Evolutionary conservation across 306 rosid genomes (phyloP).

Genomic region (Abrus pulchellus): DNA sequence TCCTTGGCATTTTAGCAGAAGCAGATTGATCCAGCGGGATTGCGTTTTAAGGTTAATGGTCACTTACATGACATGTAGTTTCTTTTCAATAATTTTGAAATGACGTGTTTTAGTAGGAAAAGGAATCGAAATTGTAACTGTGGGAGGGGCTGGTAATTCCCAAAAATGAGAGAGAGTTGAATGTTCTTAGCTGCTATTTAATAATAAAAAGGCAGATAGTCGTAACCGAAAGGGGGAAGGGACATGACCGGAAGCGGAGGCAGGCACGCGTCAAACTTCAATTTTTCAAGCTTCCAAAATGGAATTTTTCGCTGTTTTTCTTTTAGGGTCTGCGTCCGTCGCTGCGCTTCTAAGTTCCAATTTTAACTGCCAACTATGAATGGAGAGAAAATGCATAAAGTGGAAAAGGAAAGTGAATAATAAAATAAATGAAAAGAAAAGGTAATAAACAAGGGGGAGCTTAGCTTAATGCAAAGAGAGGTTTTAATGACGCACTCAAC

Average conservation of each 20-base stretch:
- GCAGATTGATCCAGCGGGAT: too few species aligned
- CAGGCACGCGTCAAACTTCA: slow-evolving; percentile 30
- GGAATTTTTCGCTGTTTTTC: slow-evolving; percentile 27
- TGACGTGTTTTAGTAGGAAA: slow-evolving; percentile 39
- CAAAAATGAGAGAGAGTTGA: neutral
- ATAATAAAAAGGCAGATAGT: neutral
- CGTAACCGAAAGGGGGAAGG: slow-evolving; percentile 20
- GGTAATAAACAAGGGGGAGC: neutral
- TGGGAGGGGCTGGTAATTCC: neutral
- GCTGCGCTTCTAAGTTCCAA: too few species aligned
- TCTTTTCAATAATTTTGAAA: neutral
- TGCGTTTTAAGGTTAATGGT: too few species aligned
- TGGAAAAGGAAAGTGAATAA: too few species aligned
- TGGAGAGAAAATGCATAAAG: too few species aligned
- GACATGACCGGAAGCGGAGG: neutral
- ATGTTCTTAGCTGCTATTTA: neutral
- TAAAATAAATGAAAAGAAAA: too few species aligned
- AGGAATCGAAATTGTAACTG: slow-evolving; percentile 20
- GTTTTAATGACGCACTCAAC: too few species aligned
- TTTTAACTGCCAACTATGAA: too few species aligned
- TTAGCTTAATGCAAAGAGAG: neutral
- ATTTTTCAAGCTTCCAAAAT: slow-evolving; percentile 26
- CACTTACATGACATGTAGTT: too few species aligned
- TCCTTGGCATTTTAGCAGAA: too few species aligned
- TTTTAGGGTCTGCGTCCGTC: neutral